Evolutionary conservation across 2,329 filamentous ascomycete species (phyloP).

Genomic region (Colletotrichum theobromicola): DNA sequence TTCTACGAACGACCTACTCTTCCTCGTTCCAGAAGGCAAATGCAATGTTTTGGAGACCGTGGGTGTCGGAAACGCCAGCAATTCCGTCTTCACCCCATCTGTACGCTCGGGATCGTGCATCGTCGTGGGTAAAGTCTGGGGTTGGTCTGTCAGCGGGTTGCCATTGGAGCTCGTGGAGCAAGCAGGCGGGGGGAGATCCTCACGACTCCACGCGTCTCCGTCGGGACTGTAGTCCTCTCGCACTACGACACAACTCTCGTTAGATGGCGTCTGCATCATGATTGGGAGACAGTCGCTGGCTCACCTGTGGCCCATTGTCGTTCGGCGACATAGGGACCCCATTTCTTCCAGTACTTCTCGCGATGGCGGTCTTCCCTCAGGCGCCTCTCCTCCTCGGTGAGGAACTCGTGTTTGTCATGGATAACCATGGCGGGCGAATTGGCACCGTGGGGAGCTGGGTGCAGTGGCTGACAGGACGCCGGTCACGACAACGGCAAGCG

Average conservation of each 20-base stretch:
- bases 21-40: slow-evolving; percentile 99
- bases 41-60: slow-evolving; percentile 89
- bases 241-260: slow-evolving; percentile 52
- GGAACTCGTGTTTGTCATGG: slow-evolving; percentile 85
- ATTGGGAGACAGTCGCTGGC: slow-evolving; percentile 29
- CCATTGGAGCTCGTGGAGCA: slow-evolving; percentile 15
- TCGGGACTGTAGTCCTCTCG: slow-evolving; percentile 90
- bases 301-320: slow-evolving; percentile 93
- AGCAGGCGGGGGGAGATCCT: slow-evolving; percentile 42
- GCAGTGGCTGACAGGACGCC: neutral
- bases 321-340: slow-evolving; percentile 93
- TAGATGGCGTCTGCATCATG: neutral
- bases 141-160: slow-evolving; percentile 19
- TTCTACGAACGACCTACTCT: slow-evolving; percentile 67
- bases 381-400: slow-evolving; percentile 89
- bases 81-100: slow-evolving; percentile 98
- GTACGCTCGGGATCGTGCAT: slow-evolving; percentile 86
- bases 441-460: neutral
- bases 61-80: slow-evolving; percentile 89
- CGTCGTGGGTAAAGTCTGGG: slow-evolving; percentile 90
- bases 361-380: slow-evolving; percentile 84
- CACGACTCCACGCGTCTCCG: slow-evolving; percentile 95
- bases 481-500: neutral
- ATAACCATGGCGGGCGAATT: slow-evolving; percentile 72
- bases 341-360: slow-evolving; percentile 96